Conservation (phyloP, 2,329 filamentous ascomycete species). For the Biscogniauxia sp. region DNA sequence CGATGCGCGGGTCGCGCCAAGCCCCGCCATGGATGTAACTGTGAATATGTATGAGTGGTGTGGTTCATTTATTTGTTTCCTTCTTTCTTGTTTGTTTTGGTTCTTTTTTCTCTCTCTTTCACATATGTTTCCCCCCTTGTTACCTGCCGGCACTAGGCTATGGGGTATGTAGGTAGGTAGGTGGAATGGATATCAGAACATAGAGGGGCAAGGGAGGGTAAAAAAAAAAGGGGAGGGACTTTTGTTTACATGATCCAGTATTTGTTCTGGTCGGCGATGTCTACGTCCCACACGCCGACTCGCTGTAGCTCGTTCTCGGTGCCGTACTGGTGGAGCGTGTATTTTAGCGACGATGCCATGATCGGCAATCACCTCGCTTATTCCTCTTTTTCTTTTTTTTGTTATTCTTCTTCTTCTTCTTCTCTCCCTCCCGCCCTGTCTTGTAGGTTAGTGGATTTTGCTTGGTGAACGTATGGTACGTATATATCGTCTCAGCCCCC, state of each 20-base stretch:
- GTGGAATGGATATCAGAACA: neutral
- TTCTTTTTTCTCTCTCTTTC: neutral
- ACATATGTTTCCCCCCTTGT: neutral
- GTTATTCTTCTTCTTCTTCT: no score
- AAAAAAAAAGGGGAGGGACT: conserved; percentile 1
- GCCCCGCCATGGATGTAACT: conserved; percentile 62
- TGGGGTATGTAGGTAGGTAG: neutral
- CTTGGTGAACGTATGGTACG: neutral
- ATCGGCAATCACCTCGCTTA: neutral
- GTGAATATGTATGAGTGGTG: conserved; percentile 2
- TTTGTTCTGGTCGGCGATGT: conserved; percentile 19
- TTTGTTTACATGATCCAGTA: conserved; percentile 32
- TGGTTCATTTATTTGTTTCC: neutral
- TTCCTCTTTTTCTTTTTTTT: no score
- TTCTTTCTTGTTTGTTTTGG: neutral
- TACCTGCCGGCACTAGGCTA: neutral
- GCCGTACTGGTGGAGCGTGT: conserved; percentile 29
- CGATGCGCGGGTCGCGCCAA: conserved; percentile 58
- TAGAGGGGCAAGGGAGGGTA: neutral
- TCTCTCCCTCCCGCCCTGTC: neutral
- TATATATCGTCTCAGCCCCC: no score
- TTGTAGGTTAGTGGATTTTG: neutral
- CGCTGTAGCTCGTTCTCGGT: conserved; percentile 40
- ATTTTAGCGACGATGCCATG: conserved; percentile 31
- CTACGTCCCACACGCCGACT: conserved; percentile 44